Base-by-base conservation (phyloP, 108 stramenopile species). In the Nannochloropsis oceanica region DNA sequence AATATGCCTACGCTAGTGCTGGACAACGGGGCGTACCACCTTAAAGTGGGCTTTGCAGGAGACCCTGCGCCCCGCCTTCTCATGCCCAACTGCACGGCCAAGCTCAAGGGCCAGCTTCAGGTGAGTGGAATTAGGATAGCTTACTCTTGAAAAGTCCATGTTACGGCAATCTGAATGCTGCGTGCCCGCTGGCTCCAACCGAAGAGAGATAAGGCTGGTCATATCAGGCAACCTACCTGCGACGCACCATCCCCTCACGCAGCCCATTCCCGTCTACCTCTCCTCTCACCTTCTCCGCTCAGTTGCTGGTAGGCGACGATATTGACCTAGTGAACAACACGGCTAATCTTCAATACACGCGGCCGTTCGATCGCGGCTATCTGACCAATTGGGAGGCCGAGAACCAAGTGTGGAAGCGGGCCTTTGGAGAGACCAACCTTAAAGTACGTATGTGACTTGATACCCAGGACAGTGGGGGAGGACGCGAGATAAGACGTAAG, bases 321-420 rank as follows among this genome's bases (percentile, higher is more conserved):
- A 86, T 84, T 13, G 86, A 89, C 24, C 44, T 85, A 13, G 84
- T 88, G n/a, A 22, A 81, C 18, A 88, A 91, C 0, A 89, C 87
- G 12, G 82, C 89, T 25, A 88, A 87, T 80, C 24, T 91, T 27
- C 34, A 59, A 25, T 89, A 86, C 86, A 42, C 44, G 44, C 81
- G 91, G 24, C 90, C 91, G 13, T 89, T 87, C 83, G 91, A 91
- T 22, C 79, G 91, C 0, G 91, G 91, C 0, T 91, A 91, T 24
- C 26, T 91, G 7, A 89, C 43, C 46, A 89, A 91, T 82, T 91
- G 91, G 91, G 85, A 89, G 46, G 42, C 81, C 14, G 90, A 91
- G 43, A 27, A 87, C 44, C 88, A 91, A 44, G 87, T 91, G 85
- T 24, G 87, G 24, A 27, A 10, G 13, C 85, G 25, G 22, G 27